Conservation (phyloP, 345 rosid genomes). For the Hevea brasiliensis region DNA sequence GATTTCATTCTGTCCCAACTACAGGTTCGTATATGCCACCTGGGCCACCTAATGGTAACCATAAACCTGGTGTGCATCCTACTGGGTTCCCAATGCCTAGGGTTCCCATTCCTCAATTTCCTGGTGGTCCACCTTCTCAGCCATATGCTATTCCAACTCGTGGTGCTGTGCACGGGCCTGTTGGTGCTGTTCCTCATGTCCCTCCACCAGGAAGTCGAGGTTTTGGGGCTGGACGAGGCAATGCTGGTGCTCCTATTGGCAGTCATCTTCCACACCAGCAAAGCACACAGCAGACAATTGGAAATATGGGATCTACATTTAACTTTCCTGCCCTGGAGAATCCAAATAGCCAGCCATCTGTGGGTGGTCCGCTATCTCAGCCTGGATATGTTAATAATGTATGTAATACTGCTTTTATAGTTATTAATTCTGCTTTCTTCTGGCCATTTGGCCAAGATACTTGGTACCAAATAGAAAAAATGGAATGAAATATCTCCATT, state of each 20-base stretch:
- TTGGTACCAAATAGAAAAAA: no score
- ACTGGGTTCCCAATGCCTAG: slow-evolving; percentile 85
- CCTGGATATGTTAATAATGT: slow-evolving; percentile 90
- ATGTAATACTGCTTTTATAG: neutral
- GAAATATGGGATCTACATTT: slow-evolving; percentile 75
- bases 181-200: slow-evolving; percentile 86
- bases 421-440: neutral
- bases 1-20: slow-evolving; percentile 7
- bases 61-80: slow-evolving; percentile 86
- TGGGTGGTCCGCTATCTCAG: slow-evolving; percentile 87
- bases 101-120: slow-evolving; percentile 77
- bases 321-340: slow-evolving; percentile 75
- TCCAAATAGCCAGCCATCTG: slow-evolving; percentile 90
- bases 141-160: slow-evolving; percentile 96
- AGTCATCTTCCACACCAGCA: slow-evolving; percentile 86
- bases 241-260: slow-evolving; percentile 68
- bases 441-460: neutral
- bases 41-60: slow-evolving; percentile 83
- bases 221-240: slow-evolving; percentile 92
- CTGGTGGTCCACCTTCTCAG: slow-evolving; percentile 82
- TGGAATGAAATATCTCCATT: neutral
- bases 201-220: slow-evolving; percentile 85
- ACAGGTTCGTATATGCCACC: slow-evolving; percentile 78
- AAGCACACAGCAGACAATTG: slow-evolving; percentile 70
- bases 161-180: slow-evolving; percentile 87